phyloP scores from a whole-genome alignment of 2,329 filamentous ascomycete genomes.

The Coniella lustricola region DNA sequence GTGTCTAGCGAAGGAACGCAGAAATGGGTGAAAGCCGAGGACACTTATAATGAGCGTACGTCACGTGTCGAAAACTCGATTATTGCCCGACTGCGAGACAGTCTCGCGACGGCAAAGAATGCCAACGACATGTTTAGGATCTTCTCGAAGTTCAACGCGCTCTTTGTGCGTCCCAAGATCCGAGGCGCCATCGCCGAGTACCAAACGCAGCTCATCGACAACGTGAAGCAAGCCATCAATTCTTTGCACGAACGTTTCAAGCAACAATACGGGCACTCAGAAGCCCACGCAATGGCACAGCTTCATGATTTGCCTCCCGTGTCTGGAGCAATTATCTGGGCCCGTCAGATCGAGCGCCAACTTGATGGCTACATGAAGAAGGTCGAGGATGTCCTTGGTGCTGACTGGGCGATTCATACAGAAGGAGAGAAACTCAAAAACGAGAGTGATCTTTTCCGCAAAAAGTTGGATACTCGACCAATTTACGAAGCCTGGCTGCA shows the following conservation, averaged over 20 bases:
- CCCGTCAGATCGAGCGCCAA: constrained; percentile 92
- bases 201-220: constrained; percentile 95
- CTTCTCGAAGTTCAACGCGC: constrained; percentile 98
- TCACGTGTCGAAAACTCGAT: constrained; percentile 98
- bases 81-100: constrained; percentile 86
- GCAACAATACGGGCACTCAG: constrained; percentile 96
- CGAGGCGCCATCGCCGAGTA: constrained; percentile 96
- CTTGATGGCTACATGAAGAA: constrained; percentile 97
- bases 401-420: constrained; percentile 88
- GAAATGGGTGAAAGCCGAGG: constrained; percentile 88
- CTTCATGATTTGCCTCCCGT: constrained; percentile 92
- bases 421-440: constrained; percentile 91
- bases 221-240: constrained; percentile 93
- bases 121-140: constrained; percentile 99
- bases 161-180: constrained; percentile 98
- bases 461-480: constrained; percentile 87
- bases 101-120: constrained; percentile 89
- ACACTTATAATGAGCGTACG: constrained; percentile 94
- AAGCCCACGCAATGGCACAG: constrained; percentile 97
- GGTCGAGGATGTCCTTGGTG: constrained; percentile 94
- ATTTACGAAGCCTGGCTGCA: constrained; percentile 95
- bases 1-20: constrained; percentile 85
- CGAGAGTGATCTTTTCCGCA: constrained; percentile 88
- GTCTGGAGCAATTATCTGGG: constrained; percentile 96
- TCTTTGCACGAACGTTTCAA: constrained; percentile 95